Conservation (phyloP, 2,329 filamentous ascomycete species). For the Ceratocystis alfenasii region DNA sequence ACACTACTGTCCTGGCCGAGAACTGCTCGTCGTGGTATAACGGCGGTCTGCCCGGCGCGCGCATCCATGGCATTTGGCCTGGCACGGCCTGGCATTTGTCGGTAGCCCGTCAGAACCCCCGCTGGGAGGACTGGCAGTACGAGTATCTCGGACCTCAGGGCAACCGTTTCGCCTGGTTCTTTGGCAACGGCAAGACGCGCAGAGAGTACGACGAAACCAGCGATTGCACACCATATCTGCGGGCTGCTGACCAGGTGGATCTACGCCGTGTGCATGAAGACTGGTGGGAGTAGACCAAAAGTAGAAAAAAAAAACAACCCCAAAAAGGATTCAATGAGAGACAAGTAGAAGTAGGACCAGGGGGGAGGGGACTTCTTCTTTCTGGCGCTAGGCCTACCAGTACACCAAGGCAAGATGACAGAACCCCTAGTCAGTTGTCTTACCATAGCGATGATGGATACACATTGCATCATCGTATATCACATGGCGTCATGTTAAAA, state of each 20-base stretch:
- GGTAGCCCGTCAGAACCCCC: constrained; percentile 41
- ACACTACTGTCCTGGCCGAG: constrained; percentile 43
- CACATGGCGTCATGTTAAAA: not conserved
- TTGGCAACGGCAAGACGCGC: constrained; percentile 55
- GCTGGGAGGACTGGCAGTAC: constrained; percentile 47
- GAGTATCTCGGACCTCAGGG: constrained; percentile 34
- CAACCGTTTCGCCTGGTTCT: constrained; percentile 48
- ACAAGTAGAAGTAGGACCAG: too few species aligned
- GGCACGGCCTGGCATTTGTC: constrained; percentile 53
- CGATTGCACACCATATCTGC: constrained; percentile 54
- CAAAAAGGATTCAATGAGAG: too few species aligned
- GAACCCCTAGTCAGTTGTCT: not conserved
- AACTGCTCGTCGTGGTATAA: constrained; percentile 64
- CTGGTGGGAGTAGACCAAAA: constrained; percentile 40
- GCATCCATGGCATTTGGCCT: constrained; percentile 59
- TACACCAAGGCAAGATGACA: not conserved
- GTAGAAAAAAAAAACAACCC: not conserved
- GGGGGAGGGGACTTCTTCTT: not conserved
- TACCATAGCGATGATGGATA: not conserved
- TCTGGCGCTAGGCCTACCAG: not conserved
- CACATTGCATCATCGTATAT: not conserved
- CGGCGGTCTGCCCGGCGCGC: constrained; percentile 46
- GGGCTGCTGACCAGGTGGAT: constrained; percentile 42
- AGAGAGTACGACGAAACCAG: constrained; percentile 44
- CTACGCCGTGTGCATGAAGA: constrained; percentile 52